phyloP scores from a whole-genome alignment of 202 grass and related monocot genomes.

The Zizania palustris region DNA sequence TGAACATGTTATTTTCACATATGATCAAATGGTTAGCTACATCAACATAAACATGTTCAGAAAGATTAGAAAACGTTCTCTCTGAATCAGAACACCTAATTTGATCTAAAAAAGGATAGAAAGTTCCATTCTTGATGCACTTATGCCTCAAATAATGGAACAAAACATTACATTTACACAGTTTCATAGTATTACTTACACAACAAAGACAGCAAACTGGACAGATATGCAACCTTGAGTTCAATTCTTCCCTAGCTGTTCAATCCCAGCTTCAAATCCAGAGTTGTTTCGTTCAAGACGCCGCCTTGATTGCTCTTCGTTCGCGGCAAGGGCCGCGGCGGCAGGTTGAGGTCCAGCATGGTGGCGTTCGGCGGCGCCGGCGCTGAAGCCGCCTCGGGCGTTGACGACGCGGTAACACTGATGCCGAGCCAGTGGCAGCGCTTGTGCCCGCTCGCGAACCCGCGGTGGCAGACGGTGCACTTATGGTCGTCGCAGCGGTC shows the following conservation, averaged over 20 bases:
- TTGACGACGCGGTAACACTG: too few species aligned
- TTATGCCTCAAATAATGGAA: background rate
- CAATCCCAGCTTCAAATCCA: slow-evolving; percentile 56
- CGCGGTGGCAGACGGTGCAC: slow-evolving; percentile 36
- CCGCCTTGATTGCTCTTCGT: slow-evolving; percentile 11
- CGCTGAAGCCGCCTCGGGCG: background rate
- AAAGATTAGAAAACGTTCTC: slow-evolving; percentile 32
- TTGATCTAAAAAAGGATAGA: background rate
- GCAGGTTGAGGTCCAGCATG: slow-evolving; percentile 58
- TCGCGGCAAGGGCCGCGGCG: slow-evolving; percentile 9
- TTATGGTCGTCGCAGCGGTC: slow-evolving; percentile 32
- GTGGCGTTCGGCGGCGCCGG: background rate
- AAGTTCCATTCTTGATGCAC: background rate
- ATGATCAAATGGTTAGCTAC: background rate
- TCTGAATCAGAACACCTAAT: slow-evolving; percentile 34
- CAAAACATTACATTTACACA: slow-evolving; percentile 18
- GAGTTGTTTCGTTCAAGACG: slow-evolving; percentile 15
- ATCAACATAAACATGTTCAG: slow-evolving; percentile 30
- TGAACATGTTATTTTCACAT: background rate
- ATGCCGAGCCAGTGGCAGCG: slow-evolving; percentile 39
- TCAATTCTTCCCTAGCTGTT: background rate
- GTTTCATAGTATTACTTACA: background rate
- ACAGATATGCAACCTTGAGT: background rate
- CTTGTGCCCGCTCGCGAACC: slow-evolving; percentile 46
- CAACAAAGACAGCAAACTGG: background rate